Evolutionary conservation across 495 filamentous ascomycete genomes (phyloP), one percentile per base, ranked within the genome.

Genomic region (Talaromyces liani): DNA sequence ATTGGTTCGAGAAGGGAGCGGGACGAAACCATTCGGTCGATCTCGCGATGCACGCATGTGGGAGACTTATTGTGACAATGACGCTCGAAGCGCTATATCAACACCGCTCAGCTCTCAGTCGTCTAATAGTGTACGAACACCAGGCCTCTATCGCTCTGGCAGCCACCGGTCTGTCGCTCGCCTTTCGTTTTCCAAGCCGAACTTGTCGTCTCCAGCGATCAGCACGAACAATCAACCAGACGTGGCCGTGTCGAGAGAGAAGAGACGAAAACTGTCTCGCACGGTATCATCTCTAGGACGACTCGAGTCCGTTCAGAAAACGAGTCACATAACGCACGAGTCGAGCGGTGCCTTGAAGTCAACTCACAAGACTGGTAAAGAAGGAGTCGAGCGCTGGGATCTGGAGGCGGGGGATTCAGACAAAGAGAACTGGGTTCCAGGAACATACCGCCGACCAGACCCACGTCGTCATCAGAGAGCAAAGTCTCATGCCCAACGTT

Each of bases 341-440:
- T 61, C 57, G 63, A 6, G 53, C 63, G 58, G 56, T 41, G n/a
- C 54, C 22, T 16, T 64, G 33, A 60, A 63, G 34, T 66, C 62
- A 59, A 55, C 67, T 58, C 62, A 70, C 53, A 71, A 73, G 56
- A 58, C 64, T 33, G 34, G 53, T 39, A 49, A 71, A 55, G 66
- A 77, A 67, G 60, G 67, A 18, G 64, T 59, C 22, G 66, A 71
- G 51, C 75, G 73, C n/a, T 49, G 78, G 0, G 78, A 82, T 41
- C 55, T 73, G 71, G 65, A 87, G 75, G 64, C 67, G 63, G 80
- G 87, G 45, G 93, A 96, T 60, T 95, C 91, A 2, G 93, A 97
- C 69, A 97, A 97, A 72, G 93, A 97, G 76, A 97, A 97, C 71
- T 94, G 90, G 91, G 82, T 87, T 57, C 85, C 85, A 1, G 83